These are phyloP conservation scores for Cyberlindnera japonica DNA, from an alignment of 805 yeast species.

Conservation along the genomic window DNA sequence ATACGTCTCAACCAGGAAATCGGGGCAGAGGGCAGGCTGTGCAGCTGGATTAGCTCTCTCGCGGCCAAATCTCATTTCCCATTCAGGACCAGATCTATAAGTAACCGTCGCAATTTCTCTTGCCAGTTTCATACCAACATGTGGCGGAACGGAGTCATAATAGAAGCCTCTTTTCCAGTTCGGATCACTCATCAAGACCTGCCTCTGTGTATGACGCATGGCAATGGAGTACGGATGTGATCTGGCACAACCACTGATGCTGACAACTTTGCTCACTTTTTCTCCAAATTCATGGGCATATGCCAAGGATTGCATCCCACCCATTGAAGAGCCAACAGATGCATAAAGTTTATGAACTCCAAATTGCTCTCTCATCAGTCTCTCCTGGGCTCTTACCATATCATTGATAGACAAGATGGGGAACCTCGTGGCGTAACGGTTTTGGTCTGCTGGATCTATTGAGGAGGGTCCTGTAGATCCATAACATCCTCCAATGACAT, in stretches of 20 bases:
- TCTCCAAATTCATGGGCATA: slow-evolving; percentile 81
- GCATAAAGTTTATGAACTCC: slow-evolving; percentile 67
- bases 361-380: slow-evolving; percentile 58
- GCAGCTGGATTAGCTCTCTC: slow-evolving; percentile 75
- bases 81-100: slow-evolving; percentile 93
- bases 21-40: slow-evolving; percentile 89
- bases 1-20: slow-evolving; percentile 87
- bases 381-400: slow-evolving; percentile 86
- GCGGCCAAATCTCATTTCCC: slow-evolving; percentile 91
- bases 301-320: slow-evolving; percentile 97
- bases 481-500: slow-evolving; percentile 91
- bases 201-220: slow-evolving; percentile 88
- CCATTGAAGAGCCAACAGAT: slow-evolving; percentile 89
- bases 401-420: slow-evolving; percentile 84
- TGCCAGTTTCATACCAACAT: slow-evolving; percentile 91
- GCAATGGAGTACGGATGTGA: slow-evolving; percentile 95
- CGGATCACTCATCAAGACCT: slow-evolving; percentile 90
- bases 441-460: slow-evolving; percentile 60
- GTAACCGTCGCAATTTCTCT: slow-evolving; percentile 93
- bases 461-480: slow-evolving; percentile 94
- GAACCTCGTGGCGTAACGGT: slow-evolving; percentile 78
- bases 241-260: slow-evolving; percentile 90
- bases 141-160: slow-evolving; percentile 81
- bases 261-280: slow-evolving; percentile 64
- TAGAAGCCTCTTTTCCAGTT: slow-evolving; percentile 91